These are phyloP conservation scores for Sclerospora graminicola DNA, from an alignment of 352 stramenopile species.

Conservation along the genomic window DNA sequence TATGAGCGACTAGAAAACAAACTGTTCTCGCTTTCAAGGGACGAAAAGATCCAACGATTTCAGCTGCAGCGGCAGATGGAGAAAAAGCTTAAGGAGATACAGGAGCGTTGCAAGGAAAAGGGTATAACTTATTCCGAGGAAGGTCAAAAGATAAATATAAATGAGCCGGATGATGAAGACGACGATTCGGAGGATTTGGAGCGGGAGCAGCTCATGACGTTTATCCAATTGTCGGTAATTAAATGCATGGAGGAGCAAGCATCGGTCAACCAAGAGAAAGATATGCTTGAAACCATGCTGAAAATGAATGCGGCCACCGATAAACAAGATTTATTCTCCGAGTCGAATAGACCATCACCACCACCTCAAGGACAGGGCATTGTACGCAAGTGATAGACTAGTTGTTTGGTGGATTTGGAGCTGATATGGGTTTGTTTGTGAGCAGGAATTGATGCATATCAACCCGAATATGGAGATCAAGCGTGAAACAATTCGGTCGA, in stretches of 20 bases:
- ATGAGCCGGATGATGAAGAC: constrained; percentile 36
- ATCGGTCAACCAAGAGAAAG: constrained; percentile 61
- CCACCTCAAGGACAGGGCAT: constrained; percentile 63
- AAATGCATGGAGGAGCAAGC: constrained; percentile 75
- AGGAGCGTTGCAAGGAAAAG: constrained; percentile 33
- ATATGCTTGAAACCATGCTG: constrained; percentile 83
- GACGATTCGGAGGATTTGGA: constrained; percentile 67
- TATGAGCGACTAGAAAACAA: constrained; percentile 67
- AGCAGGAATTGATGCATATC: constrained; percentile 74
- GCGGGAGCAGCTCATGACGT: constrained; percentile 72
- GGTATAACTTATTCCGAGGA: constrained; percentile 7
- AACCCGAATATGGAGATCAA: constrained; percentile 81
- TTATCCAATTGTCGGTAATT: constrained; percentile 63
- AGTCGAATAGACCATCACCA: constrained; percentile 46
- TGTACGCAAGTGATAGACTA: constrained; percentile 23
- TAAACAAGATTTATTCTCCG: constrained; percentile 59
- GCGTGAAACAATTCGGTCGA: constrained; percentile 75
- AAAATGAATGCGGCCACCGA: constrained; percentile 59
- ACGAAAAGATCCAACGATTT: constrained; percentile 80
- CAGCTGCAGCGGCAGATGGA: constrained; percentile 69
- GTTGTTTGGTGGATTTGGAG: neutral
- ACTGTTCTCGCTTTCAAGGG: constrained; percentile 48
- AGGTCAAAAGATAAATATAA: constrained; percentile 4
- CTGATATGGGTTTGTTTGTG: constrained; percentile 2
- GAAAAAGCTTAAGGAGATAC: constrained; percentile 46